A percentile compares a stretch with the other conserved stretches of the same genome.
Conservation (phyloP, 78 protist species). For the Parvularia atlantis region DNA sequence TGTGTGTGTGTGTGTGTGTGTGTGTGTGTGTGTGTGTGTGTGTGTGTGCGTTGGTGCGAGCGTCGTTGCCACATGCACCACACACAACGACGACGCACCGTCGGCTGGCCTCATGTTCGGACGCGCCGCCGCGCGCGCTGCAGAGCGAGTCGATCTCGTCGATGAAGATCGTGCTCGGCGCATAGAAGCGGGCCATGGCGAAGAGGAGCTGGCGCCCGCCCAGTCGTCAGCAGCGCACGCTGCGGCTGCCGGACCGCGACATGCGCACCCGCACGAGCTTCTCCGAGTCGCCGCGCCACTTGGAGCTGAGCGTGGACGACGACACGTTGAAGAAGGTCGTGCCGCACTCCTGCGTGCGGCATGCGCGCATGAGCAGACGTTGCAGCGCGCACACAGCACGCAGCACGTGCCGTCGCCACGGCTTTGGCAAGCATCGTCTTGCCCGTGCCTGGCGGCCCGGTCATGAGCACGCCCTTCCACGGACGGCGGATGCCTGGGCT, state of each 20-base stretch:
- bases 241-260: neutral
- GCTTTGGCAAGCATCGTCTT: constrained; percentile 87
- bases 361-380: too few relatives aligned
- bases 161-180: constrained; percentile 72
- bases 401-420: constrained; percentile 79
- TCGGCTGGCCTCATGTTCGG: constrained; percentile 8
- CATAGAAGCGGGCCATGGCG: constrained; percentile 72
- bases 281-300: constrained; percentile 83
- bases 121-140: neutral
- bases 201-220: constrained; percentile 28
- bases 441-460: constrained; percentile 89
- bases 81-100: too few relatives aligned
- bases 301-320: constrained; percentile 51
- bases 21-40: too few relatives aligned
- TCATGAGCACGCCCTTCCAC: constrained; percentile 78
- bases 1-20: too few relatives aligned
- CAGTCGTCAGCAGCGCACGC: neutral
- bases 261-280: constrained; percentile 39
- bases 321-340: constrained; percentile 73
- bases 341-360: too few relatives aligned
- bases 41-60: too few relatives aligned
- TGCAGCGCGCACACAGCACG: too few relatives aligned
- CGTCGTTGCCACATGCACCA: too few relatives aligned
- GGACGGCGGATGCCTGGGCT: constrained; percentile 55
- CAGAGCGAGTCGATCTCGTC: constrained; percentile 60